A percentile compares a stretch with the other conserved stretches of the same genome.
Conservation (phyloP, 1,284 basidiomycete species). For the Chiua sp. region DNA sequence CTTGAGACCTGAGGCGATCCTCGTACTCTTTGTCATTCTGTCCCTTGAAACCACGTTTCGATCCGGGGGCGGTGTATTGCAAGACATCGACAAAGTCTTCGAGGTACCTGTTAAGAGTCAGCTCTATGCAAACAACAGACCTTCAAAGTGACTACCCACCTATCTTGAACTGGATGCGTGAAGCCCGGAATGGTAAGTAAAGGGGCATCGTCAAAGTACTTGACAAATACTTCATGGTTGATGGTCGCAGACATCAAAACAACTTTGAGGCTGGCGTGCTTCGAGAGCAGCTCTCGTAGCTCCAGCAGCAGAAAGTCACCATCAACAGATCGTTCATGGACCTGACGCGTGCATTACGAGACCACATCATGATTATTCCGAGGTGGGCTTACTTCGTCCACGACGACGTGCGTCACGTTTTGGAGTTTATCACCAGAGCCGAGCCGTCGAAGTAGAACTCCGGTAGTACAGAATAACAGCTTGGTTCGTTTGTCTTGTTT, state of each 20-base stretch:
- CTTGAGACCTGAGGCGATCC: constrained; percentile 54
- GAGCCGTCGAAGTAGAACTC: constrained; percentile 85
- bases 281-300: constrained; percentile 74
- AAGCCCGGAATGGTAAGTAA: constrained; percentile 86
- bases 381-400: constrained; percentile 75
- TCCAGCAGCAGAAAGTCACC: constrained; percentile 92
- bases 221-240: constrained; percentile 82
- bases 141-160: constrained; percentile 52
- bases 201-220: constrained; percentile 85
- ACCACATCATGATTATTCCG: not conserved
- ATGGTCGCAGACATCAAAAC: constrained; percentile 90
- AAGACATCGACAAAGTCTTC: constrained; percentile 76
- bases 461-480: constrained; percentile 92
- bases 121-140: not conserved
- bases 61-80: constrained; percentile 48
- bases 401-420: constrained; percentile 84
- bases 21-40: constrained; percentile 59
- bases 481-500: constrained; percentile 72
- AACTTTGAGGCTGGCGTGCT: constrained; percentile 80
- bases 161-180: constrained; percentile 80
- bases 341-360: constrained; percentile 45
- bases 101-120: constrained; percentile 62
- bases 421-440: constrained; percentile 75
- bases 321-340: constrained; percentile 91
- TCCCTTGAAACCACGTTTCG: constrained; percentile 31